Evolutionary conservation across 306 rosid species (phyloP).

Genomic region (Senna siamea): DNA sequence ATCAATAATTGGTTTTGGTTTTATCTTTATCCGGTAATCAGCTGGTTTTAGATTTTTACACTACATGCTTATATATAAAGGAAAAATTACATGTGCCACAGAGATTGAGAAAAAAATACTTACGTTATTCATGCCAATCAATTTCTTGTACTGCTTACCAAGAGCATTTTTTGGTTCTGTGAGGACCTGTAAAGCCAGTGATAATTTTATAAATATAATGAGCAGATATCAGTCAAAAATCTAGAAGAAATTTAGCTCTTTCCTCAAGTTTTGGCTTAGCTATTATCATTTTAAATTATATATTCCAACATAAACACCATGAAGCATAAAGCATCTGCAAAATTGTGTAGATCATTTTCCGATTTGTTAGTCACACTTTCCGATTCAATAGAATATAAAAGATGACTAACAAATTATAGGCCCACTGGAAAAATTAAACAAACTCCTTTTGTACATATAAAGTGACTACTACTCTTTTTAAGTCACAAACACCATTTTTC

Average conservation of each 20-base stretch:
- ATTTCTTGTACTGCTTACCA: conserved; percentile 91
- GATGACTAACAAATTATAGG: neutral
- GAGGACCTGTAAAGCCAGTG: conserved; percentile 69
- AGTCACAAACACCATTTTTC: neutral
- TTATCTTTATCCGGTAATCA: neutral
- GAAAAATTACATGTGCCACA: neutral
- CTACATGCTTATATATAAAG: neutral
- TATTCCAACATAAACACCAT: conserved; percentile 11
- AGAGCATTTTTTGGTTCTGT: conserved; percentile 94
- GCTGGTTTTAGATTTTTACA: conserved; percentile 7
- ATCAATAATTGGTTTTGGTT: neutral
- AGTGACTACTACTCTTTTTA: neutral
- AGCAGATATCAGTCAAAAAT: neutral
- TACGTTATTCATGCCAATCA: conserved; percentile 88
- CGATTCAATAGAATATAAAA: neutral
- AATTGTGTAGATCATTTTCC: neutral
- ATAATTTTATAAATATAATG: conserved; percentile 28
- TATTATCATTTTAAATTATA: conserved; percentile 23
- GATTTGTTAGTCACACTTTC: neutral
- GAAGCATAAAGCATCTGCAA: conserved; percentile 8
- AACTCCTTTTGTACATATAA: conserved; percentile 17
- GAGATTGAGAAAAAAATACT: conserved; percentile 37
- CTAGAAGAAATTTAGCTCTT: conserved; percentile 23
- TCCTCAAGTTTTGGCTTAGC: neutral
- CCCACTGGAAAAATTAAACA: neutral